Conservation (phyloP, 352 stramenopile species). For the Pythium pyrilobum region DNA sequence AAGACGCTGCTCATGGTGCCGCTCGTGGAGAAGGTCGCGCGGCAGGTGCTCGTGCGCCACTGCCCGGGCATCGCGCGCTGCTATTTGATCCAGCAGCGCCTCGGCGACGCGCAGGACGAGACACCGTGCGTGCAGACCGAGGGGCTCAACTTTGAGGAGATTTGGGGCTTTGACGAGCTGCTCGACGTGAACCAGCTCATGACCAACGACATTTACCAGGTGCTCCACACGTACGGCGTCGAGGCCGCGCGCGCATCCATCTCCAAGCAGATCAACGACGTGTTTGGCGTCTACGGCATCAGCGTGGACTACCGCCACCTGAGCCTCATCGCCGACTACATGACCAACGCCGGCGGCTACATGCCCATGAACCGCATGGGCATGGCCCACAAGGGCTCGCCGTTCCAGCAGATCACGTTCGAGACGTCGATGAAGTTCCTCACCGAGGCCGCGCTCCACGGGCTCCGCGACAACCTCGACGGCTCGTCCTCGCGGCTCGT, state of each 20-base stretch:
- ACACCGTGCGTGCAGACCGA: conserved; percentile 90
- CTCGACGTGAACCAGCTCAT: conserved; percentile 94
- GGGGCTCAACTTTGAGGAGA: conserved; percentile 98
- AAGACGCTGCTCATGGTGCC: conserved; percentile 89
- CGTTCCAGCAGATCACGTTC: conserved; percentile 99
- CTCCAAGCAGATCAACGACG: conserved; percentile 97
- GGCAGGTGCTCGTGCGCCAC: conserved; percentile 84
- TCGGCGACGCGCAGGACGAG: conserved; percentile 75
- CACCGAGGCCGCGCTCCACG: conserved; percentile 92
- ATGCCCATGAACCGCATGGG: conserved; percentile 97
- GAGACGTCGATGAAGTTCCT: conserved; percentile 99
- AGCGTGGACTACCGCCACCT: conserved; percentile 97
- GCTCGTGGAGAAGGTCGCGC: conserved; percentile 81
- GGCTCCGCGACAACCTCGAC: conserved; percentile 87
- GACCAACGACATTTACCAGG: conserved; percentile 98
- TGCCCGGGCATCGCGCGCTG: conserved; percentile 86
- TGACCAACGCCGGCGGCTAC: conserved; percentile 97
- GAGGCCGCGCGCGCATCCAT: conserved; percentile 97
- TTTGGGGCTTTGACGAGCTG: conserved; percentile 92
- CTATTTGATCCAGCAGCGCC: conserved; percentile 87
- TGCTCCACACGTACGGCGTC: conserved; percentile 97
- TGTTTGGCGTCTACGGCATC: conserved; percentile 99
- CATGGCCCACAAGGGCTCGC: conserved; percentile 95
- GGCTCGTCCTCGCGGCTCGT: conserved; percentile 95
- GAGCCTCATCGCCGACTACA: conserved; percentile 98